Conservation (phyloP, 2,329 filamentous ascomycete genomes). For the Cladosporium halotolerans region DNA sequence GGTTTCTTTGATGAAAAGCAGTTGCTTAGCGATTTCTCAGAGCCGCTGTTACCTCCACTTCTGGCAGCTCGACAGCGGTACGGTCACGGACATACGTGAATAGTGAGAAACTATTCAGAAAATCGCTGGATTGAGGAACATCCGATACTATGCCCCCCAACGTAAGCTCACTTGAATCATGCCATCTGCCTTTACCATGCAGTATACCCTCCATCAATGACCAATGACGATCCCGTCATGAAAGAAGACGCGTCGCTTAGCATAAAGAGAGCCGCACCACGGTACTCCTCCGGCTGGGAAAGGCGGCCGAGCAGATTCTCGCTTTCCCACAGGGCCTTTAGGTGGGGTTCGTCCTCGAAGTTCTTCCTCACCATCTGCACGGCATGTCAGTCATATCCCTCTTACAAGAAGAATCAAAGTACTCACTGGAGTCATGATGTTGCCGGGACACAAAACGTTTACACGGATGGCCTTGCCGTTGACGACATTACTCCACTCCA, state of each 20-base stretch:
- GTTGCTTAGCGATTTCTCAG: no score
- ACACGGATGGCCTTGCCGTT: slow-evolving; percentile 27
- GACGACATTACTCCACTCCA: slow-evolving; percentile 45
- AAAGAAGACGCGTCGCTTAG: slow-evolving; percentile 24
- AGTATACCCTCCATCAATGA: slow-evolving; percentile 27
- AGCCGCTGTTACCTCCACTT: no score
- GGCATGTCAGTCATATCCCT: not conserved
- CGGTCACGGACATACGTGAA: no score
- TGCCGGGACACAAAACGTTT: slow-evolving; percentile 29
- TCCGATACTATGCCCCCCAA: no score
- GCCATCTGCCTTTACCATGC: slow-evolving; percentile 16
- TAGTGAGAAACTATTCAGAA: no score
- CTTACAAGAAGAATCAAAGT: no score
- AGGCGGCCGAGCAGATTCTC: slow-evolving; percentile 31
- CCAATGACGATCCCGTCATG: slow-evolving; percentile 24
- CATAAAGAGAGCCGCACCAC: slow-evolving; percentile 27
- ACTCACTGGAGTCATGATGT: slow-evolving; percentile 29
- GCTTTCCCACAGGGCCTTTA: slow-evolving; percentile 26
- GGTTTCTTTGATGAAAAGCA: no score
- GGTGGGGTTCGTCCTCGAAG: slow-evolving; percentile 25
- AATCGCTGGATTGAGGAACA: no score
- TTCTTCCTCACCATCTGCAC: slow-evolving; percentile 28
- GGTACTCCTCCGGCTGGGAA: slow-evolving; percentile 25
- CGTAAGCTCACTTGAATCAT: not conserved
- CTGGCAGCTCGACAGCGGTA: no score